Evolutionary conservation across 1,139 yeast genomes (phyloP), one percentile per base, ranked within the genome.

Genomic region (Starmera stellimalicola): DNA sequence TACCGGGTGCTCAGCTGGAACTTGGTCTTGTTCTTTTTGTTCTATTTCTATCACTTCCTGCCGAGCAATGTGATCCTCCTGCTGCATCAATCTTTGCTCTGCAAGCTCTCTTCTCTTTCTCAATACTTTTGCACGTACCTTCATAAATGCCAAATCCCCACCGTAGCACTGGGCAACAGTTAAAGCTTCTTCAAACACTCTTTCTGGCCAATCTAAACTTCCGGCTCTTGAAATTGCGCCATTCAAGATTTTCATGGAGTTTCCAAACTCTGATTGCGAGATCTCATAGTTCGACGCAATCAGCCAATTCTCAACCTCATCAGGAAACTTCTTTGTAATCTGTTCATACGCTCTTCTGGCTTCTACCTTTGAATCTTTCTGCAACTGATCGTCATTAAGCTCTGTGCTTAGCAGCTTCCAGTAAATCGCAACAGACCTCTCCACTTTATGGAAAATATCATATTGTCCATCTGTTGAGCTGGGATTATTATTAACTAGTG

Each of bases 201-300:
- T 53, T 34, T 72, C 76, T 0, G 80, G 77, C 62, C 66, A 60
- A 42, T 75, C 80, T 33, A 73, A 39, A 3, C 41, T 34, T 12
- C 40, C 43, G 1, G 60, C 51, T 12, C 48, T 31, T 6, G 38
- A 42, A 3, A 63, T 37, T 0, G 73, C 74, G 3, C 47, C 45
- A 9, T 47, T 45, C 33, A 68, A 59, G 1, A 67, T 37, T 3
- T 39, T 44, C 0, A 50, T 36, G 2, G 62, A 55, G 1, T 46
- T 30, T 14, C 43, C 26, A 34, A 40, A 35, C 8, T 47, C 49
- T 2, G 55, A 54, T 37, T 58, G 44, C 23, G 54, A 43, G 30
- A 48, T 51, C 37, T 65, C 71, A 52, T 68, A 63, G 6, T 62
- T 58, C 29, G 56, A 50, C 7, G 65, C 63, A 34, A 54, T 60